Percentiles rank a stretch among this genome's conserved stretches.
Conservation (phyloP, 2,329 filamentous ascomycete species). For the Aspergillus brasiliensis region DNA sequence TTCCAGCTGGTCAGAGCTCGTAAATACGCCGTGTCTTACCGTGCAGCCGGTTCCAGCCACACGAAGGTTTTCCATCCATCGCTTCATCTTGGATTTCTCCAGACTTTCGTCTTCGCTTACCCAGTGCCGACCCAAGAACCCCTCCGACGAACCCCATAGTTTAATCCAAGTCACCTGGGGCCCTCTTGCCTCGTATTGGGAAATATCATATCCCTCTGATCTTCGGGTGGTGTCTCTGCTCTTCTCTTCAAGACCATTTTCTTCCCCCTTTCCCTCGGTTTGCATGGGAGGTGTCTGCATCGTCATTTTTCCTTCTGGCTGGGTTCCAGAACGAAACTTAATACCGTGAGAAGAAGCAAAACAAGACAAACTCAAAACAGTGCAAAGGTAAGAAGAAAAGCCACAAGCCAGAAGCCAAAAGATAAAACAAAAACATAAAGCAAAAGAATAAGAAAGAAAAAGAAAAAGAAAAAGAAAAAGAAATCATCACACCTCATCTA, state of each 20-base stretch:
- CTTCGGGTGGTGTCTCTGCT: background rate
- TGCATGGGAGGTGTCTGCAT: background rate
- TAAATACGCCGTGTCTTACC: background rate
- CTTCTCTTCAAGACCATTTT: background rate
- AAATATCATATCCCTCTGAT: background rate
- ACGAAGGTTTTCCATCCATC: background rate
- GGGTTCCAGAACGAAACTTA: background rate
- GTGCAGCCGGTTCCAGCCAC: background rate
- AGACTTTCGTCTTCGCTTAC: conserved; percentile 4
- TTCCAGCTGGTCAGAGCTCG: background rate
- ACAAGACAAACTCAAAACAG: background rate
- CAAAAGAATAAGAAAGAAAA: no score
- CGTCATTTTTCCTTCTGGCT: background rate
- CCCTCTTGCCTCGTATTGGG: background rate
- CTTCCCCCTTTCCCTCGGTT: background rate
- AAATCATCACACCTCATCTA: background rate
- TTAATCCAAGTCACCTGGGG: background rate
- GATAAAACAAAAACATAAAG: background rate
- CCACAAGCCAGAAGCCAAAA: no score
- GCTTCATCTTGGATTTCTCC: conserved; percentile 3
- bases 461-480: background rate
- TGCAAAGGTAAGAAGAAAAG: background rate
- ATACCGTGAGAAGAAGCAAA: background rate
- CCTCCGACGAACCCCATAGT: background rate
- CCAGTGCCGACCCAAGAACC: conserved; percentile 1